Conservation (phyloP, 495 filamentous ascomycete genomes). For the Penicillium egyptiacum region DNA sequence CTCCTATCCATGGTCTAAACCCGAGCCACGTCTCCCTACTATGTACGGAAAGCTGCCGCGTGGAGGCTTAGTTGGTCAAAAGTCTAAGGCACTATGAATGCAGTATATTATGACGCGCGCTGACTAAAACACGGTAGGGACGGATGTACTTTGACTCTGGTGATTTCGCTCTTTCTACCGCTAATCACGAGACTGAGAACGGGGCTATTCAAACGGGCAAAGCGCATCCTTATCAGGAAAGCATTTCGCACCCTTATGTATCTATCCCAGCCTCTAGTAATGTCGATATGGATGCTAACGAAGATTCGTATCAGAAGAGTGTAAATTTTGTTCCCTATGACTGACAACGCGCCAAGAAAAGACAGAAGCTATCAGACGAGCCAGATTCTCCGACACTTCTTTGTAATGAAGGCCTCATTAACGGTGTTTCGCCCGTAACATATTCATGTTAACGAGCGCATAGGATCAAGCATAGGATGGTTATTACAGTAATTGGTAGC, state of each 20-base stretch:
- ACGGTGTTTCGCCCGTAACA: too few relatives aligned
- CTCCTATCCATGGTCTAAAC: constrained; percentile 12
- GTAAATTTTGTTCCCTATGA: constrained; percentile 4
- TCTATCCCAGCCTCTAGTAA: constrained; percentile 31
- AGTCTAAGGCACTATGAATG: constrained; percentile 19
- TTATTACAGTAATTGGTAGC: too few relatives aligned
- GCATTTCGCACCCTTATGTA: constrained; percentile 33
- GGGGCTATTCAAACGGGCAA: constrained; percentile 29
- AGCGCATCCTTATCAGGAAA: constrained; percentile 28
- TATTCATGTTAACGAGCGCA: too few relatives aligned
- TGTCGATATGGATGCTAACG: constrained; percentile 27
- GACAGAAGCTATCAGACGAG: too few relatives aligned
- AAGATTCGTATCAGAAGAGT: constrained; percentile 20
- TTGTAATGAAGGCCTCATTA: too few relatives aligned
- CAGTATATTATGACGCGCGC: background rate
- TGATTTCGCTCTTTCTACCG: constrained; percentile 34
- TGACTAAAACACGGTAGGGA: constrained; percentile 21
- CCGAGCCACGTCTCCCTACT: constrained; percentile 11
- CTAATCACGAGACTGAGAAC: constrained; percentile 24
- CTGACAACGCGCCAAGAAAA: too few relatives aligned
- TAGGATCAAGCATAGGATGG: too few relatives aligned
- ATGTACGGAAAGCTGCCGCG: constrained; percentile 21
- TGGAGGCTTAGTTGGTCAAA: constrained; percentile 13
- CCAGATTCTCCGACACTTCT: too few relatives aligned
- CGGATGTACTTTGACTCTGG: constrained; percentile 38